Percentiles rank a stretch among this genome's conserved stretches.
These are phyloP conservation scores for Cardiospermum halicacabum DNA, from an alignment of 345 rosid species.

Conservation along the genomic window DNA sequence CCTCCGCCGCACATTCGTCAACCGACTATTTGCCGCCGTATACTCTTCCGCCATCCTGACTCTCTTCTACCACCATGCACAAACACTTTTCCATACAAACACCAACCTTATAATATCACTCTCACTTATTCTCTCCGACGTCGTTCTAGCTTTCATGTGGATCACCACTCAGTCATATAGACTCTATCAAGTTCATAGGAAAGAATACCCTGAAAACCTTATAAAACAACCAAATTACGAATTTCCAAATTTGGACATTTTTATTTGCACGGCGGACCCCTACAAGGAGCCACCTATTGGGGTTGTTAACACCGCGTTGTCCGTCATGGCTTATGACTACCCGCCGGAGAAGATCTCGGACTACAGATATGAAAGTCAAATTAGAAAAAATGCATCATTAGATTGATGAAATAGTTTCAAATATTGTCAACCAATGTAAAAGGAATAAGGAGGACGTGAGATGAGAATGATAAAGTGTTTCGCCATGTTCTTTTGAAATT, in stretches of 20 bases:
- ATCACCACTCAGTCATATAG: slow-evolving; percentile 30
- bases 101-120: slow-evolving; percentile 17
- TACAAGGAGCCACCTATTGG: slow-evolving; percentile 75
- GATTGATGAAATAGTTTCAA: too few species aligned
- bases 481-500: too few species aligned
- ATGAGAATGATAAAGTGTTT: too few species aligned
- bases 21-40: slow-evolving; percentile 43
- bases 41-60: slow-evolving; percentile 49
- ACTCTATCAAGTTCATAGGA: slow-evolving; percentile 35
- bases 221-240: slow-evolving; percentile 24
- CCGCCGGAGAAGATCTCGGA: slow-evolving; percentile 64
- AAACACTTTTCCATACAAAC: slow-evolving; percentile 29
- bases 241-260: slow-evolving; percentile 61
- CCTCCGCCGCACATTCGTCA: slow-evolving; percentile 29
- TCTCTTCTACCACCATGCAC: slow-evolving; percentile 43
- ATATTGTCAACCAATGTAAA: too few species aligned
- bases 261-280: slow-evolving; percentile 89
- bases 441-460: too few species aligned
- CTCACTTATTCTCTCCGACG: slow-evolving; percentile 46
- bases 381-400: too few species aligned
- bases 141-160: slow-evolving; percentile 71
- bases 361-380: slow-evolving; percentile 74
- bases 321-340: slow-evolving; percentile 78
- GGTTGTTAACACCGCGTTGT: slow-evolving; percentile 68
- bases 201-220: slow-evolving; percentile 44